Conservation (phyloP, 768 basidiomycete genomes). For the Kwoniella sp. region DNA sequence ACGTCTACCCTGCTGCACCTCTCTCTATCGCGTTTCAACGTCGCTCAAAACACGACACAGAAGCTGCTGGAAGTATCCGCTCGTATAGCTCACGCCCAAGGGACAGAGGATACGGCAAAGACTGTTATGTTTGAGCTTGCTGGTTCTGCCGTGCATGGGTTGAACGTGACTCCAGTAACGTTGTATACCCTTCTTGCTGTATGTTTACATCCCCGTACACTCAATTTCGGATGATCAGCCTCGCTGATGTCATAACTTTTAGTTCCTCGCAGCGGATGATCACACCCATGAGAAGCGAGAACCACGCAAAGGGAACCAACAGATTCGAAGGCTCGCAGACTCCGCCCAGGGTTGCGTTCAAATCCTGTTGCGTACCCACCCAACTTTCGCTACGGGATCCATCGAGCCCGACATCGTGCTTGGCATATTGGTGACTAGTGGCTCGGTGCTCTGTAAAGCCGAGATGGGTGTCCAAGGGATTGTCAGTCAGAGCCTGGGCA, state of each 20-base stretch:
- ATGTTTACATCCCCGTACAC: background rate
- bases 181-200: conserved; percentile 30
- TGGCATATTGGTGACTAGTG: conserved; percentile 16
- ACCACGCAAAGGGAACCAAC: background rate
- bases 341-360: conserved; percentile 27
- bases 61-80: conserved; percentile 22
- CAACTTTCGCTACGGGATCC: conserved; percentile 3
- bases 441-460: conserved; percentile 28
- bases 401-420: conserved; percentile 21
- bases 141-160: conserved; percentile 28
- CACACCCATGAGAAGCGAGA: conserved; percentile 9
- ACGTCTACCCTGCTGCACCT: conserved; percentile 39
- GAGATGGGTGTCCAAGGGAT: conserved; percentile 25
- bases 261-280: conserved; percentile 24
- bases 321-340: conserved; percentile 18
- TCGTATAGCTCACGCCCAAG: conserved; percentile 2
- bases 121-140: conserved; percentile 31
- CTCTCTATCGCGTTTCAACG: conserved; percentile 32
- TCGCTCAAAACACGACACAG: conserved; percentile 4
- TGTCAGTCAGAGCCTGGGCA: conserved; percentile 16
- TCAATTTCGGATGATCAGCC: background rate
- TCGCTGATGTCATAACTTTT: background rate
- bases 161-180: conserved; percentile 24
- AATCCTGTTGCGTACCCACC: conserved; percentile 33
- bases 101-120: conserved; percentile 31